Percentiles rank a stretch among this genome's conserved stretches.
Evolutionary conservation across 805 yeast species (phyloP).

Genomic region (Isabelozyma rhagii): DNA sequence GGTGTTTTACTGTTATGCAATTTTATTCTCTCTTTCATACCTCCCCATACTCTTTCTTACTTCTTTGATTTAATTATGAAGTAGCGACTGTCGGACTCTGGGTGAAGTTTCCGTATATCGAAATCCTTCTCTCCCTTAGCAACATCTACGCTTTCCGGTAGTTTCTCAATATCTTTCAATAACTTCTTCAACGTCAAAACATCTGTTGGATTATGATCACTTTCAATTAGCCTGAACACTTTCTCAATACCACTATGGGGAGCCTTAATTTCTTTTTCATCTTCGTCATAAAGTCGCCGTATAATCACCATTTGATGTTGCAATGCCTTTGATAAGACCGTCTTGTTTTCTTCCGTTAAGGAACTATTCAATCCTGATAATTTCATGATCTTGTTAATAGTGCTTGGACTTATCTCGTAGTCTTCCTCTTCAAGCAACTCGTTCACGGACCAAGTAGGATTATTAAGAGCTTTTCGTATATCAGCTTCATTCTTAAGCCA

Average conservation of each 20-base stretch:
- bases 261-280: constrained; percentile 5
- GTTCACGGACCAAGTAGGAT: constrained; percentile 10
- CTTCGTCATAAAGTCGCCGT: constrained; percentile 24
- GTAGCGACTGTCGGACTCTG: constrained; percentile 4
- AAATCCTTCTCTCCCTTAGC: constrained; percentile 23
- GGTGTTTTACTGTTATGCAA: no score
- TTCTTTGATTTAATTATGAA: constrained; percentile 7
- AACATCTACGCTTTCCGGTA: constrained; percentile 6
- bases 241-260: constrained; percentile 4
- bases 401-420: constrained; percentile 9
- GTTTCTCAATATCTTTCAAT: constrained; percentile 10
- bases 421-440: constrained; percentile 5
- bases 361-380: constrained; percentile 31
- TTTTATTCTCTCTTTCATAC: no score
- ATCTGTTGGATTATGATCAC: constrained; percentile 25
- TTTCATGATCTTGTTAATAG: constrained; percentile 25
- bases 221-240: constrained; percentile 31
- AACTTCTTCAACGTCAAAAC: constrained; percentile 20
- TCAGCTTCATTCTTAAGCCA: not conserved
- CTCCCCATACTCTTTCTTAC: no score
- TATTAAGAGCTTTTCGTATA: not conserved
- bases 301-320: constrained; percentile 36
- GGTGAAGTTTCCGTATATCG: constrained; percentile 7
- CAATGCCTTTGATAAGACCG: constrained; percentile 21
- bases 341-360: constrained; percentile 14